Base-by-base conservation (phyloP, 2,329 filamentous ascomycete genomes). In the Cadophora sp. region DNA sequence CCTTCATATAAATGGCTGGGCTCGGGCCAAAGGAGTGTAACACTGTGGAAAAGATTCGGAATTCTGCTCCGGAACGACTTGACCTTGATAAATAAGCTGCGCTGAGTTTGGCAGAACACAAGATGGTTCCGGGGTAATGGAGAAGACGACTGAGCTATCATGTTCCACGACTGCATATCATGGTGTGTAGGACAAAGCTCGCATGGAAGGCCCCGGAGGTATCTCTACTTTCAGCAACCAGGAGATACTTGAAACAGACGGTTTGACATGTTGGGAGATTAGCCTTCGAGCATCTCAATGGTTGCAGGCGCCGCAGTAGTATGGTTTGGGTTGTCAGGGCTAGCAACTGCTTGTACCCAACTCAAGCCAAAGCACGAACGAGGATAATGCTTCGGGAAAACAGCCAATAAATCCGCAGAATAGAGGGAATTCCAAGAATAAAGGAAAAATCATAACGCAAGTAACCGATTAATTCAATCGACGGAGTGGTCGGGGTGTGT, bases 1-100 rank as follows among this genome's bases (percentile, higher is more conserved):
- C 36, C 33, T 36, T 56, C 53, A 58, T 58, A 58, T 39, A 41
- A 58, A 58, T 58, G 36, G 18, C 53, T 58, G n/a, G 33, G 14
- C 11, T 43, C 33, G 30, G 20, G 33, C n/a, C 16, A 58, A 58
- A 58, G 33, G 6, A 41, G 53, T 41, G 7, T 27, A 24, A 41
- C 20, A 43, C 33, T 5, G 2, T 7, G 9, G 11, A 16, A 20
- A 24, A 20, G 7, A 20, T 8, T 22, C 20, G 33, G 33, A 24
- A 41, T 22, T 13, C 7, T 20, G 18, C n/a, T 58, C 53, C 53
- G 18, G 33, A 58, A 43, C 18, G 33, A 24, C 3, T 13, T 41
- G 20, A 24, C 9, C 3, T 39, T 7, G 13, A 18, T 5, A 24
- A n/a, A 13, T 1, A 51, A 30, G 22, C 16, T 24, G 18, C 27